A percentile compares a stretch with the other conserved stretches of the same genome.
phyloP scores from a whole-genome alignment of 768 basidiomycete genomes.

The Boletus tylopilopsis region DNA sequence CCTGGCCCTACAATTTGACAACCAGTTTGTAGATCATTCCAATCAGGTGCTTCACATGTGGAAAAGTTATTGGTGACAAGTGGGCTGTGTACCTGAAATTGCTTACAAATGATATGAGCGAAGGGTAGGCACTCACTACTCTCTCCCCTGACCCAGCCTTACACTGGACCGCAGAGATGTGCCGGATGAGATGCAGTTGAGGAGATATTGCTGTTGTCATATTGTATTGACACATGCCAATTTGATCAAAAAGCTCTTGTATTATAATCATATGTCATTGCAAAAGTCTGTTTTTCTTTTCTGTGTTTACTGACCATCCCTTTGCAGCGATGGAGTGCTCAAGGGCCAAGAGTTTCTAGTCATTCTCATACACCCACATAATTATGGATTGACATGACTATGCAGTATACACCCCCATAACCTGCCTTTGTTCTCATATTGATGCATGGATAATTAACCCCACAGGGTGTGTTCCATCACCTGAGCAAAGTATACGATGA shows the following conservation, averaged over 20 bases:
- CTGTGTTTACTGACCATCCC: neutral
- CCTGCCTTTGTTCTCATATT: too few species aligned
- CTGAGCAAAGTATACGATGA: too few species aligned
- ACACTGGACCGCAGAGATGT: constrained; percentile 59
- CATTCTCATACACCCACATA: neutral
- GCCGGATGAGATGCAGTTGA: constrained; percentile 82
- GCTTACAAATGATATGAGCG: constrained; percentile 74
- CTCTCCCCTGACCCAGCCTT: neutral
- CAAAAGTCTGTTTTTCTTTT: constrained; percentile 28
- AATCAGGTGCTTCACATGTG: constrained; percentile 93
- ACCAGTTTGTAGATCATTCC: constrained; percentile 74
- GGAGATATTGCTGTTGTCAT: constrained; percentile 92
- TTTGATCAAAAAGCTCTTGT: constrained; percentile 92
- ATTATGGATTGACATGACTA: neutral
- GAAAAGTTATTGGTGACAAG: constrained; percentile 96
- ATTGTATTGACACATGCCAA: constrained; percentile 99
- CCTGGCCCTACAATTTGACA: neutral
- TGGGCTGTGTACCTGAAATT: constrained; percentile 88
- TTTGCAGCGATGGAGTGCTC: constrained; percentile 31
- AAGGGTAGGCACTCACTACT: constrained; percentile 60
- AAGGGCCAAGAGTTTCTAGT: constrained; percentile 27
- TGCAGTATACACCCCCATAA: too few species aligned
- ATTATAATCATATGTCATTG: constrained; percentile 77
- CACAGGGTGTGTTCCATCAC: too few species aligned
- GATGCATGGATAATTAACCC: too few species aligned